Conservation (phyloP, 1,284 basidiomycete species). For the Macrocystidia cucumis region DNA sequence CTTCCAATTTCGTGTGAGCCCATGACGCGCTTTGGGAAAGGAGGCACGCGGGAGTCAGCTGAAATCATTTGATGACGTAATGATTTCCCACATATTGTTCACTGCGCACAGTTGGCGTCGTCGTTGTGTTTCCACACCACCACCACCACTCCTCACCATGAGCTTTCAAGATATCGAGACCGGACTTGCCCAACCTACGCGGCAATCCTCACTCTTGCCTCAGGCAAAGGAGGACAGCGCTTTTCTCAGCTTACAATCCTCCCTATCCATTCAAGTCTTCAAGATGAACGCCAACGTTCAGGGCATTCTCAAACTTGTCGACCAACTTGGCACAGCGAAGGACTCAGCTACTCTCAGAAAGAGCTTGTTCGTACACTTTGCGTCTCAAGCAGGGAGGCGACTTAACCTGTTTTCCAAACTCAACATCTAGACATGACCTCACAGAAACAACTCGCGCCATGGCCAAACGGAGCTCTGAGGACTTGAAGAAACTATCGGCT, state of each 20-base stretch:
- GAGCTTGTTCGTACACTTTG: too few species aligned
- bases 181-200: constrained; percentile 39
- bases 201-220: constrained; percentile 30
- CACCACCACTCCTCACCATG: constrained; percentile 48
- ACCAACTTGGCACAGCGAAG: constrained; percentile 78
- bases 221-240: constrained; percentile 62
- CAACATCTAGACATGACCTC: constrained; percentile 62
- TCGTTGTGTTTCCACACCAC: too few species aligned
- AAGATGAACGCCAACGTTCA: constrained; percentile 98
- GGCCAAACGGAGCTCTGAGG: constrained; percentile 89
- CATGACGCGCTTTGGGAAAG: too few species aligned
- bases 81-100: too few species aligned
- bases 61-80: too few species aligned
- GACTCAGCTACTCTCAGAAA: constrained; percentile 75
- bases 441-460: constrained; percentile 92
- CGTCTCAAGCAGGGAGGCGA: neutral
- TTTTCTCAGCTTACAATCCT: constrained; percentile 77
- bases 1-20: too few species aligned
- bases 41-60: too few species aligned
- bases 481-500: constrained; percentile 79
- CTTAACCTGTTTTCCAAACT: neutral
- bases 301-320: constrained; percentile 88
- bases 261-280: constrained; percentile 93
- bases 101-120: too few species aligned
- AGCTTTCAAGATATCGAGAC: constrained; percentile 77